A percentile compares a stretch with the other conserved stretches of the same genome.
phyloP scores from a whole-genome alignment of 148 eudicot genomes.

The Diospyros lotus region DNA sequence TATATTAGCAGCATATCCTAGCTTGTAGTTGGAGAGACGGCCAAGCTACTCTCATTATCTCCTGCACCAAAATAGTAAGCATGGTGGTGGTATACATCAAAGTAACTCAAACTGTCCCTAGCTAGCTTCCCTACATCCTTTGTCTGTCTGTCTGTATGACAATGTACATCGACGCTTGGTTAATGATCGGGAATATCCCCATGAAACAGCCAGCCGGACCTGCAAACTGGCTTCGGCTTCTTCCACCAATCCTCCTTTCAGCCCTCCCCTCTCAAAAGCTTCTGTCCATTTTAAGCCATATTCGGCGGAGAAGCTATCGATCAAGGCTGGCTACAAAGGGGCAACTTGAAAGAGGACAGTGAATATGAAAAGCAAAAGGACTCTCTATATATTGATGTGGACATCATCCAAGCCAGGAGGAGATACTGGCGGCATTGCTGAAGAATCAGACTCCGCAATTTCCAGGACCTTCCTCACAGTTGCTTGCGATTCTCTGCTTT shows the following conservation, averaged over 20 bases:
- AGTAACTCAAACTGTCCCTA: too few species aligned
- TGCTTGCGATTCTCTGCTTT: conserved; percentile 13
- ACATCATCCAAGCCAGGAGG: conserved; percentile 31
- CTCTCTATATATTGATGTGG: neutral
- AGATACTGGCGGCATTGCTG: conserved; percentile 42
- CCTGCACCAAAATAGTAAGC: too few species aligned
- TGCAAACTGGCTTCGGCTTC: conserved; percentile 1
- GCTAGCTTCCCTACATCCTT: too few species aligned
- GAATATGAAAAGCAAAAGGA: neutral
- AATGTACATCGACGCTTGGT: conserved; percentile 26
- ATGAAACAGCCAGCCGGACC: conserved; percentile 10
- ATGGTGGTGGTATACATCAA: too few species aligned
- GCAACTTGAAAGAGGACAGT: neutral
- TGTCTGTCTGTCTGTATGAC: neutral
- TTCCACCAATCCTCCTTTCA: neutral
- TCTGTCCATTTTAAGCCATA: too few species aligned
- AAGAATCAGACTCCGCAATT: conserved; percentile 10
- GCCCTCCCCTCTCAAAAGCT: neutral
- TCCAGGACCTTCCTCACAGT: conserved; percentile 33
- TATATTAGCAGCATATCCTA: too few species aligned
- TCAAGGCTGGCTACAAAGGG: neutral
- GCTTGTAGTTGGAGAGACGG: too few species aligned
- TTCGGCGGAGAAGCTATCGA: too few species aligned
- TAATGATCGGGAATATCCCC: conserved; percentile 27
- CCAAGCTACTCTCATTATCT: too few species aligned